A percentile compares a stretch with the other conserved stretches of the same genome.
Evolutionary conservation across 129 eudicot genomes (phyloP).

Genomic region (Scalesia atractyloides): DNA sequence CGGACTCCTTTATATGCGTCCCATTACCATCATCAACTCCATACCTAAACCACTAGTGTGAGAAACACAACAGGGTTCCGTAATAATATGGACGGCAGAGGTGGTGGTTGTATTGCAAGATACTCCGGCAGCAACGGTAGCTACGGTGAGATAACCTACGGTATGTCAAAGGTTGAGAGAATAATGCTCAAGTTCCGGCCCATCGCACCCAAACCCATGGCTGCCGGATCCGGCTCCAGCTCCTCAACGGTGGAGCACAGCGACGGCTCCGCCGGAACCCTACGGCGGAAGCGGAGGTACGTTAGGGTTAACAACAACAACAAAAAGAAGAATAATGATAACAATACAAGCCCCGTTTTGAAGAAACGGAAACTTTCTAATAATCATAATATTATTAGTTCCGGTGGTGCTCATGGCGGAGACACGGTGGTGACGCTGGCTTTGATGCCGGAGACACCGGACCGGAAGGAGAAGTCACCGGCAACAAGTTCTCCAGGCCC

Average conservation of each 20-base stretch:
- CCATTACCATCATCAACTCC: not conserved
- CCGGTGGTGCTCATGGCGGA: constrained; percentile 31
- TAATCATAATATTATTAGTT: not conserved
- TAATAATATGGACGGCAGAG: constrained; percentile 47
- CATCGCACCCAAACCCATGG: constrained; percentile 81
- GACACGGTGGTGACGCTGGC: constrained; percentile 55
- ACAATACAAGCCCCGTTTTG: not conserved
- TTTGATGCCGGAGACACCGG: constrained; percentile 79
- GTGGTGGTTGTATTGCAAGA: constrained; percentile 33
- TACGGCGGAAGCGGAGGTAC: constrained; percentile 53
- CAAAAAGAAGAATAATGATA: constrained; percentile 9
- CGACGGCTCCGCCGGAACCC: constrained; percentile 14
- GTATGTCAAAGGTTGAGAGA: constrained; percentile 54
- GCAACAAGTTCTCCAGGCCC: not conserved
- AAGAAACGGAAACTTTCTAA: constrained; percentile 38
- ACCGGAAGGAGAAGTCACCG: constrained; percentile 43
- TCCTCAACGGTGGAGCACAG: constrained; percentile 36
- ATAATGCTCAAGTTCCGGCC: constrained; percentile 81
- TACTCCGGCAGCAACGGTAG: not conserved
- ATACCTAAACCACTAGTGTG: not conserved
- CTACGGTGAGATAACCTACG: constrained; percentile 32
- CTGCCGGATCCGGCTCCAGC: constrained; percentile 45
- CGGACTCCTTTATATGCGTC: constrained; percentile 15
- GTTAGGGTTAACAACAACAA: constrained; percentile 17
- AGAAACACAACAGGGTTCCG: not conserved